Percentiles rank a stretch among this genome's conserved stretches.
phyloP scores from a whole-genome alignment of 352 stramenopile genomes.

The Blastocystis sp. region DNA sequence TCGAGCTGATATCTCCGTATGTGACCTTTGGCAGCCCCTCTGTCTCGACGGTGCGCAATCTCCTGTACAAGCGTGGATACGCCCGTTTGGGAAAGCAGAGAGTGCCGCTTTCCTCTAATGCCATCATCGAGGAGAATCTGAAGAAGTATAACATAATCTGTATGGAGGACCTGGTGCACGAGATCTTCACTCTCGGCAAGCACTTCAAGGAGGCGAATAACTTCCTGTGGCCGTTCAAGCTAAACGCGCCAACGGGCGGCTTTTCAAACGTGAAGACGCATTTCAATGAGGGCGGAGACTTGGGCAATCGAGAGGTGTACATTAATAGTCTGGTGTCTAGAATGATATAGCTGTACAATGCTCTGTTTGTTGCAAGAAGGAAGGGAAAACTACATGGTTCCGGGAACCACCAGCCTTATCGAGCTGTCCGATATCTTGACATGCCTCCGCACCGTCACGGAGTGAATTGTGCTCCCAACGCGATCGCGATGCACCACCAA shows the following conservation, averaged over 20 bases:
- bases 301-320: constrained; percentile 87
- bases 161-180: constrained; percentile 98
- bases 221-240: constrained; percentile 99
- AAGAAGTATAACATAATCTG: constrained; percentile 94
- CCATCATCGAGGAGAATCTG: constrained; percentile 92
- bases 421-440: constrained; percentile 31
- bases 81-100: constrained; percentile 95
- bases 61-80: constrained; percentile 99
- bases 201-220: constrained; percentile 98
- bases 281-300: constrained; percentile 89
- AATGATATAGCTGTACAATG: constrained; percentile 82
- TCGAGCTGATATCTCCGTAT: constrained; percentile 79
- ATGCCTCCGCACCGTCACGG: constrained; percentile 25
- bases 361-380: neutral
- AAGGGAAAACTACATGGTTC: constrained; percentile 4
- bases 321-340: constrained; percentile 93
- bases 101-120: constrained; percentile 95
- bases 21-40: constrained; percentile 91
- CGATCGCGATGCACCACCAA: constrained; percentile 34
- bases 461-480: neutral
- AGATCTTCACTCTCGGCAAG: constrained; percentile 96
- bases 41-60: constrained; percentile 92
- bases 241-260: constrained; percentile 91
- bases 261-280: constrained; percentile 92
- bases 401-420: constrained; percentile 38